Conservation (phyloP, 352 stramenopile genomes). For the Phytophthora pinifolia region DNA sequence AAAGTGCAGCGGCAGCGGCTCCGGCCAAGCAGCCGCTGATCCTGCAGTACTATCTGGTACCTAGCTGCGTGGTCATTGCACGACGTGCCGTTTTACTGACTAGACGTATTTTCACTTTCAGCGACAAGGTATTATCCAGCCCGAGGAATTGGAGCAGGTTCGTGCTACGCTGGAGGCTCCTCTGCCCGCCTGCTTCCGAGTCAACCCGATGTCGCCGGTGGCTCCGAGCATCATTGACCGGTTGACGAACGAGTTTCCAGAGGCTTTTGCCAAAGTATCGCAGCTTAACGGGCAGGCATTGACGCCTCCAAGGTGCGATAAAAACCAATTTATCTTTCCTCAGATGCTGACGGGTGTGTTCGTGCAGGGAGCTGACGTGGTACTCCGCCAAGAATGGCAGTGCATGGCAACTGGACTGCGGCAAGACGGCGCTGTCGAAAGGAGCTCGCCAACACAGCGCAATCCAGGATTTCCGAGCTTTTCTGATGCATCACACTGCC, state of each 20-base stretch:
- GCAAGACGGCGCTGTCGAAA: constrained; percentile 63
- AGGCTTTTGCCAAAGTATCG: constrained; percentile 36
- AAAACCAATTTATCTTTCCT: background rate
- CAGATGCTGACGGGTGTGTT: background rate
- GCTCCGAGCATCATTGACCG: constrained; percentile 43
- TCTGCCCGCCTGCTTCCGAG: constrained; percentile 70
- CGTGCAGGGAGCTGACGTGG: constrained; percentile 52
- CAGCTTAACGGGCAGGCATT: constrained; percentile 32
- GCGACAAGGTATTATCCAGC: constrained; percentile 61
- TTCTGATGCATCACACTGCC: constrained; percentile 90
- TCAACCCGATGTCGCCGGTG: constrained; percentile 47
- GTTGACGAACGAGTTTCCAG: constrained; percentile 47
- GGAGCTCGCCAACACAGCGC: constrained; percentile 48
- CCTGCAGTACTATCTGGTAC: constrained; percentile 73
- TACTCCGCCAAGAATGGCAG: constrained; percentile 49
- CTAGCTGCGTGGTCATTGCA: background rate
- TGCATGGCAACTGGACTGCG: constrained; percentile 80
- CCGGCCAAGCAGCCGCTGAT: constrained; percentile 38
- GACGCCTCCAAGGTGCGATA: constrained; percentile 33
- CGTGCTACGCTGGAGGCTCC: constrained; percentile 50
- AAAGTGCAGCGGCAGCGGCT: constrained; percentile 8
- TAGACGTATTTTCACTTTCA: constrained; percentile 14
- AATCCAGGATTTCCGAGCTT: constrained; percentile 90
- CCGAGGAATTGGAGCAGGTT: constrained; percentile 43
- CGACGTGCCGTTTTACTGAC: background rate